Percentiles rank a stretch among this genome's conserved stretches.
Conservation (phyloP, 768 basidiomycete species). For the Mycena albidolilacea region DNA sequence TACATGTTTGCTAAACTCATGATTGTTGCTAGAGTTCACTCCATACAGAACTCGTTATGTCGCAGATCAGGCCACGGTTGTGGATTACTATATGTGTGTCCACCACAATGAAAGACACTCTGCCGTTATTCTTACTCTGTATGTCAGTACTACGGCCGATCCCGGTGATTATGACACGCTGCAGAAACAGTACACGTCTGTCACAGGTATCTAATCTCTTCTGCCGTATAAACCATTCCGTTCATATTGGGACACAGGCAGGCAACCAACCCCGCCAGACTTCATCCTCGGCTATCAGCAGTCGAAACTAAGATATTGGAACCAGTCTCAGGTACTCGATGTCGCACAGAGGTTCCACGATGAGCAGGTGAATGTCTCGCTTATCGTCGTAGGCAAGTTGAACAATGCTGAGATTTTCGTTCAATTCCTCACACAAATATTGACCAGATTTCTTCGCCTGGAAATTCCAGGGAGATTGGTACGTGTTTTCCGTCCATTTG, state of each 20-base stretch:
- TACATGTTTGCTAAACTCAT: background rate
- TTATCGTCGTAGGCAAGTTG: constrained; percentile 51
- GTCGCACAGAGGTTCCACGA: constrained; percentile 55
- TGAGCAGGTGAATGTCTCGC: constrained; percentile 52
- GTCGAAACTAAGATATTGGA: constrained; percentile 55
- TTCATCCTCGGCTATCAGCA: constrained; percentile 55
- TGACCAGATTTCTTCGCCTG: constrained; percentile 54
- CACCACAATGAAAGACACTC: background rate
- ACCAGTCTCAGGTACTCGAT: constrained; percentile 52
- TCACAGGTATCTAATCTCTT: constrained; percentile 47
- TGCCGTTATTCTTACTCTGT: background rate
- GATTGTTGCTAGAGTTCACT: constrained; percentile 47
- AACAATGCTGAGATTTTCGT: background rate
- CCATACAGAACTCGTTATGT: constrained; percentile 51
- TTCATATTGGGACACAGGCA: constrained; percentile 39
- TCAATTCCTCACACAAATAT: background rate
- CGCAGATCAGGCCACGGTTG: constrained; percentile 50
- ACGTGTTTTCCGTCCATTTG: constrained; percentile 3
- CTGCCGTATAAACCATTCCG: background rate
- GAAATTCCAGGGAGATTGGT: constrained; percentile 58
- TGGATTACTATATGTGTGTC: constrained; percentile 54
- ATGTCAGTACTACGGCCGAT: constrained; percentile 49
- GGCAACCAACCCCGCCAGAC: constrained; percentile 55
- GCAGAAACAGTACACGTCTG: constrained; percentile 53
- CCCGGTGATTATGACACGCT: constrained; percentile 54